Percentiles rank a stretch among this genome's conserved stretches.
phyloP scores from a whole-genome alignment of 495 filamentous ascomycete species.

The Hypoxylon lienhwacheense region DNA sequence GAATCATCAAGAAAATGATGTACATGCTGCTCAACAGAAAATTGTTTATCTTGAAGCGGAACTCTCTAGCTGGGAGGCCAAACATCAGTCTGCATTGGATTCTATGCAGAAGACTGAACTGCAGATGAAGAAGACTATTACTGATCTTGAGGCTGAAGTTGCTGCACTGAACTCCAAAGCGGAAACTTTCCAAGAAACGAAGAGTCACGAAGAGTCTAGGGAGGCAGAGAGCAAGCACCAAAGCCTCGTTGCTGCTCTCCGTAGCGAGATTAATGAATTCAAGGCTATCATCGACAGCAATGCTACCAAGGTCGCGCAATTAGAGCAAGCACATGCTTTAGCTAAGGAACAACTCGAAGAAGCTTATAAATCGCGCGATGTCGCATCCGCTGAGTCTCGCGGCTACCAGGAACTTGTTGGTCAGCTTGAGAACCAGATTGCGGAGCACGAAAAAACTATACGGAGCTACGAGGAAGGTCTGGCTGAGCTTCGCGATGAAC shows the following conservation, averaged over 20 bases:
- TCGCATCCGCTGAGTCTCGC: constrained; percentile 49
- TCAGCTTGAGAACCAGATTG: constrained; percentile 61
- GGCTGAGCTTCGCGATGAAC: constrained; percentile 47
- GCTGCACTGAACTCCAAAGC: constrained; percentile 45
- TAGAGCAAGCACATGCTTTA: constrained; percentile 65
- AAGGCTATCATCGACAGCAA: constrained; percentile 68
- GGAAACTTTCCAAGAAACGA: constrained; percentile 35
- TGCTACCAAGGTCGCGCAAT: constrained; percentile 61
- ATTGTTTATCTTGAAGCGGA: constrained; percentile 75
- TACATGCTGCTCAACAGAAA: constrained; percentile 56
- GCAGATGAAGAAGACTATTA: constrained; percentile 69
- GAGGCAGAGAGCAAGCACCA: constrained; percentile 58
- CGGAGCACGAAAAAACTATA: constrained; percentile 53
- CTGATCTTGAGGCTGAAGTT: constrained; percentile 65
- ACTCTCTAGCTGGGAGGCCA: constrained; percentile 70
- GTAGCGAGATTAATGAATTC: constrained; percentile 76
- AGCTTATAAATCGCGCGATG: constrained; percentile 50
- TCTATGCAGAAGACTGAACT: constrained; percentile 74
- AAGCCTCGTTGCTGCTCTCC: constrained; percentile 65
- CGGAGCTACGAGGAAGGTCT: constrained; percentile 53
- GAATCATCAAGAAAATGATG: constrained; percentile 34
- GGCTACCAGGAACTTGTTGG: constrained; percentile 56
- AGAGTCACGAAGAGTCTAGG: constrained; percentile 39
- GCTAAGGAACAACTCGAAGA: constrained; percentile 61
- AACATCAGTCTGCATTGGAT: constrained; percentile 70